Base-by-base conservation (phyloP, 305 asterid species). In the Caryopteris hybrid region DNA sequence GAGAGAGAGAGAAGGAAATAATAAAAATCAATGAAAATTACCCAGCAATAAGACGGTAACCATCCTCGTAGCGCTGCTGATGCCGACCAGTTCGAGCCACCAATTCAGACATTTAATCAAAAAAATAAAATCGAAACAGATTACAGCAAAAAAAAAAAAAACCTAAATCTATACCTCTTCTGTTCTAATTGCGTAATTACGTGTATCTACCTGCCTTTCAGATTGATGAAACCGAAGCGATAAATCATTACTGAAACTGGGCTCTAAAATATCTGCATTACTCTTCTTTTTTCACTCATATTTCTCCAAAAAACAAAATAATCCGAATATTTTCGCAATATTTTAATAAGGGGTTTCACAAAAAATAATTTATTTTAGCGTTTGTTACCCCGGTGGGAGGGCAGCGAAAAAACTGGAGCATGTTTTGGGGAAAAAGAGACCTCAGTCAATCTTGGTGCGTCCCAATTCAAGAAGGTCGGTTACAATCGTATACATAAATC, bases 1-100 rank as follows among this genome's bases (percentile, higher is more conserved):
- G n/a, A n/a, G n/a, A n/a, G n/a, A n/a, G n/a, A n/a, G n/a, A n/a
- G n/a, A n/a, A n/a, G n/a, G n/a, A 8, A 17, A 34, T 13, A 66
- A 20, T 52, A 33, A 48, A 10, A 45, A 38, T 56, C 9, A 50
- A 39, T 0, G 5, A 20, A 11, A 74, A 31, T 5, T 58, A 81
- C 86, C 81, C 84, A 68, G 87, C 86, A 77, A 85, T 81, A 75
- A 85, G 91, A 79, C 88, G 91, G 67, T 51, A 83, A 21, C 91
- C 91, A 74, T 76, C 81, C 75, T 82, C 82, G 70, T 85, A 85
- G 46, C 88, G 91, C 81, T 85, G 91, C 79, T 79, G 91, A 53
- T 80, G 91, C 67, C 88, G 82, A 47, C 91, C 91, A 79, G 88
- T 85, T 61, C 91, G 80, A 48, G 91, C 91, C 73, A 85, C 91